Evolutionary conservation across 306 rosid genomes (phyloP).

Genomic region (Vigna nakashimae): DNA sequence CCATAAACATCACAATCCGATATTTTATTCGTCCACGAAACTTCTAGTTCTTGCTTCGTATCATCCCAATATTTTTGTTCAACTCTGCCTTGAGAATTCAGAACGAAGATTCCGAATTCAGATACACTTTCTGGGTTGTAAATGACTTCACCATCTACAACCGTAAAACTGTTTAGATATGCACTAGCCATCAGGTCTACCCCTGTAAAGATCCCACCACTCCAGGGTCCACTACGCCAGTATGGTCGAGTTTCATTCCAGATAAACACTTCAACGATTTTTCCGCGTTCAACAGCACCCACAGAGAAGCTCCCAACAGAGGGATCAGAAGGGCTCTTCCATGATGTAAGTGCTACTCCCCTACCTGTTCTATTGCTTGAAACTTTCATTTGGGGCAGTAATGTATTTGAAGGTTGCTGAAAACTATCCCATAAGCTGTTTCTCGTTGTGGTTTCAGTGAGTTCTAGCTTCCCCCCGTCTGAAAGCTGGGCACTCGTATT

Average conservation of each 20-base stretch:
- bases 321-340: conserved; percentile 46
- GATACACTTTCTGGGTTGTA: too few relatives aligned
- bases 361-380: not conserved
- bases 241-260: conserved; percentile 37
- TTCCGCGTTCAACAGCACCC: not conserved
- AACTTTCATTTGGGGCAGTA: conserved; percentile 39
- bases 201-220: conserved; percentile 32
- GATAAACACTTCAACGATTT: conserved; percentile 14
- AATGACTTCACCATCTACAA: not conserved
- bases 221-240: conserved; percentile 48
- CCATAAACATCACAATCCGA: conserved; percentile 39
- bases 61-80: conserved; percentile 1
- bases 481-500: conserved; percentile 26
- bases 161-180: not conserved
- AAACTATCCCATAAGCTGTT: conserved; percentile 49
- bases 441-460: conserved; percentile 16
- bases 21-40: not conserved
- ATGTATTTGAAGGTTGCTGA: conserved; percentile 37
- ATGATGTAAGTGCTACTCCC: conserved; percentile 19
- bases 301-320: conserved; percentile 39
- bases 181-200: not conserved
- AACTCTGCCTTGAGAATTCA: conserved; percentile 18
- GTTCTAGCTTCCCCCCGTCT: conserved; percentile 47
- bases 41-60: not conserved
- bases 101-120: fast-evolving